Conservation (phyloP, 2,329 filamentous ascomycete genomes). For the Neofusicoccum ribis region DNA sequence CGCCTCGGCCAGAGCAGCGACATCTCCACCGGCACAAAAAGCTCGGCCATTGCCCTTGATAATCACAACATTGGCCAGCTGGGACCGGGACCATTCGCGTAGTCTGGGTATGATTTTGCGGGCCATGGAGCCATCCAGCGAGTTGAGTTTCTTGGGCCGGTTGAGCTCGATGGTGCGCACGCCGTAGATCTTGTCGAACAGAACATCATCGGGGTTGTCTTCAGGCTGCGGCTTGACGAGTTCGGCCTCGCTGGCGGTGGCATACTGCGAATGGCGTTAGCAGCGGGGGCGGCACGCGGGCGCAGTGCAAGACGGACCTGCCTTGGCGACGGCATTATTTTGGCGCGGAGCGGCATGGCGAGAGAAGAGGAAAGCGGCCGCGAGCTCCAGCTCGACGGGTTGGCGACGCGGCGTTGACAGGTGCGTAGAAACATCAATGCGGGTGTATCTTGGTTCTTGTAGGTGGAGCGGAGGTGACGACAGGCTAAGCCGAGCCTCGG, state of each 20-base stretch:
- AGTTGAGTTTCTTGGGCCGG: slow-evolving; percentile 86
- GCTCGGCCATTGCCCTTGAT: slow-evolving; percentile 87
- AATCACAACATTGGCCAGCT: slow-evolving; percentile 88
- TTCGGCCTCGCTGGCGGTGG: slow-evolving; percentile 25
- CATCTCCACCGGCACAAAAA: slow-evolving; percentile 92
- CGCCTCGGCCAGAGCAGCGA: slow-evolving; percentile 71
- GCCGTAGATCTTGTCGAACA: slow-evolving; percentile 87
- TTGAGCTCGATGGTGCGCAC: slow-evolving; percentile 93
- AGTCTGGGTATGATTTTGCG: slow-evolving; percentile 89
- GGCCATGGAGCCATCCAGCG: slow-evolving; percentile 91
- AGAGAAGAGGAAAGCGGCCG: slow-evolving; percentile 25
- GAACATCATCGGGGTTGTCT: slow-evolving; percentile 85
- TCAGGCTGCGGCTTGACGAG: slow-evolving; percentile 57
- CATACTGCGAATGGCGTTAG: slow-evolving; percentile 19
- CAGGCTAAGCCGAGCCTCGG: slow-evolving; percentile 37
- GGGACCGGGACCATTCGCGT: slow-evolving; percentile 91
- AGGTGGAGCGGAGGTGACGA: slow-evolving; percentile 10
- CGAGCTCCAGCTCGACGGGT: slow-evolving; percentile 41
- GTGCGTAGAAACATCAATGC: slow-evolving; percentile 47
- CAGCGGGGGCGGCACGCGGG: neutral
- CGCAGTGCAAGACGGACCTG: slow-evolving; percentile 47
- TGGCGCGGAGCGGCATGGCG: slow-evolving; percentile 79
- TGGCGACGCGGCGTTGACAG: slow-evolving; percentile 40
- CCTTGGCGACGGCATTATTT: slow-evolving; percentile 57
- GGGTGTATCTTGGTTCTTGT: slow-evolving; percentile 20